A percentile compares a stretch with the other conserved stretches of the same genome.
Conservation (phyloP, 352 stramenopile genomes). For the Phytophthora boehmeriae region DNA sequence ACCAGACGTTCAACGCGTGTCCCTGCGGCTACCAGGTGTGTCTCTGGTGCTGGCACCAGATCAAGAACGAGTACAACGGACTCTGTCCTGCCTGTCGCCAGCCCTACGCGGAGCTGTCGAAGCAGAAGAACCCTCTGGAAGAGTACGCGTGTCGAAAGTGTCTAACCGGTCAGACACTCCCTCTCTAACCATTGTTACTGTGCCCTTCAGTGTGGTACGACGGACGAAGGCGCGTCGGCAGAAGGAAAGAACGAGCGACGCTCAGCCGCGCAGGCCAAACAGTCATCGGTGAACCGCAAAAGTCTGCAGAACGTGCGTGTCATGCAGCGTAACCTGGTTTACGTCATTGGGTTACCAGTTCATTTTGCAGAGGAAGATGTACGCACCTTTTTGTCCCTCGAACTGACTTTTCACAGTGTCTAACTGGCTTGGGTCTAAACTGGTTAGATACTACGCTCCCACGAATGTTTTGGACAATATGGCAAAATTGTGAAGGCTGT, state of each 20-base stretch:
- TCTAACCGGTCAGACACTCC: background rate
- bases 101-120: constrained; percentile 94
- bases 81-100: constrained; percentile 98
- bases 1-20: constrained; percentile 99
- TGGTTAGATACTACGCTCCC: constrained; percentile 69
- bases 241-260: constrained; percentile 83
- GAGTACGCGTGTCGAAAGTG: constrained; percentile 60
- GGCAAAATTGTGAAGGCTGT: constrained; percentile 94
- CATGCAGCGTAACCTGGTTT: constrained; percentile 95
- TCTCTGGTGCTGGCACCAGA: constrained; percentile 99
- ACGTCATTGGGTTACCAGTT: constrained; percentile 92
- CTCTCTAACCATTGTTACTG: no score
- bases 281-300: constrained; percentile 64
- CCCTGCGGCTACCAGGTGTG: constrained; percentile 99
- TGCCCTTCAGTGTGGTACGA: constrained; percentile 57
- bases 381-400: background rate
- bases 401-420: background rate
- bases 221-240: constrained; percentile 85
- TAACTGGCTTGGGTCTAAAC: background rate
- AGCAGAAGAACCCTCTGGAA: constrained; percentile 93
- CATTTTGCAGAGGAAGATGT: constrained; percentile 86
- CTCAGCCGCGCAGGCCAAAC: constrained; percentile 45
- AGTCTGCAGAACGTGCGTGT: constrained; percentile 91
- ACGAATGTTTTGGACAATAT: constrained; percentile 94
- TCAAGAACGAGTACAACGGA: constrained; percentile 98